Base-by-base conservation (phyloP, 345 rosid species). In the Pistacia atlantica region DNA sequence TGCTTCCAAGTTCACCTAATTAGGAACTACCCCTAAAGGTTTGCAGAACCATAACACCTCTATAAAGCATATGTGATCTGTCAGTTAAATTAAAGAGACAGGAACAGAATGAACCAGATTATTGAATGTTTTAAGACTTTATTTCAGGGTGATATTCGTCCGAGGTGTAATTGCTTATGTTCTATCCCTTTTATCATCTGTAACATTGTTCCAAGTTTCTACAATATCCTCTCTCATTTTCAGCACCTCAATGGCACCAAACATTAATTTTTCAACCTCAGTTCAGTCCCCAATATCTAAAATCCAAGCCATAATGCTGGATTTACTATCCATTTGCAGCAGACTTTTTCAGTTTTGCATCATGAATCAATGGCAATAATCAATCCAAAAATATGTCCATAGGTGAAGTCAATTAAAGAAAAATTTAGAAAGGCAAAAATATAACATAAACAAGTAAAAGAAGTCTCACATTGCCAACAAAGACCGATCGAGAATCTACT, bases 401-500 rank as follows among this genome's bases (percentile, higher is more conserved):
- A 37, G 1, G 13, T 58, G 55, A 37, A 64, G 51, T 18, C n/a
- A 22, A 55, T 18, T 16, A 69, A 38, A 57, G 49, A 67, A 14
- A 54, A 49, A 66, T 57, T 38, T 63, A 22, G 28, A 64, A 71
- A 65, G 52, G 48, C 63, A 81, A 69, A 49, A 49, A 11, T 33
- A n/a, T 18, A 69, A 55, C 37, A 22, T 16, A 71, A 73, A 78
- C 11, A 55, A 59, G 83, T 55, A 75, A 69, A 73, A 80, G 78
- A 75, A 46, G 65, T 78, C 96, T 89, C 83, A 89, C 96, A 86
- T 91, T 91, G 83, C 96, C 96, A 75, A 91, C 91, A 67, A 91
- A 91, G 67, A 91, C 73, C 4, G 96, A 91, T 60, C 96, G 89
- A 51, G 92, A 81, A 86, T 91, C 96, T 33, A 91, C 82, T 84